A percentile compares a stretch with the other conserved stretches of the same genome.
phyloP scores from a whole-genome alignment of 768 basidiomycete genomes.

The Epithele typhae region DNA sequence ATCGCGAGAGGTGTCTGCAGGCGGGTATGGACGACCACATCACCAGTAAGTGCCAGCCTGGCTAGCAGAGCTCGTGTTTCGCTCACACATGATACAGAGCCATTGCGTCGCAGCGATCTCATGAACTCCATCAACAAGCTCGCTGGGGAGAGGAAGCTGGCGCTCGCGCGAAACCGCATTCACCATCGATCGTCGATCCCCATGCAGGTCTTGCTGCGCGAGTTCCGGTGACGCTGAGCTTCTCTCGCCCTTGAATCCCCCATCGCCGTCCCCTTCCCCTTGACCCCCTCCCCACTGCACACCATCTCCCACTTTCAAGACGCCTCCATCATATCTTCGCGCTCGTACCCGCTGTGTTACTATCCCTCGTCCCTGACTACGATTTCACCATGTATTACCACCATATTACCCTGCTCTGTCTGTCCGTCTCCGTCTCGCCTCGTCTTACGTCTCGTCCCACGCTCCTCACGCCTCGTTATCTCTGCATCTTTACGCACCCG shows the following conservation, averaged over 20 bases:
- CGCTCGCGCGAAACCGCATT: constrained; percentile 13
- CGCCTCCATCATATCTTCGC: neutral
- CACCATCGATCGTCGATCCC: constrained; percentile 18
- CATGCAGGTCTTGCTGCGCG: constrained; percentile 15
- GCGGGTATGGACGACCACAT: constrained; percentile 85
- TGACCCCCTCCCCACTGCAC: neutral
- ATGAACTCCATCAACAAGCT: constrained; percentile 80
- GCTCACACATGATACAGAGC: too few relatives aligned
- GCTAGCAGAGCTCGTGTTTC: too few relatives aligned
- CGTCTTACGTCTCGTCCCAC: constrained; percentile 1
- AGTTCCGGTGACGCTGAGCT: constrained; percentile 16
- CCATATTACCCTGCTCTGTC: constrained; percentile 13
- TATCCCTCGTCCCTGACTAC: neutral
- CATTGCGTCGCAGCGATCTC: constrained; percentile 72
- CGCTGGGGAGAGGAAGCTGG: constrained; percentile 51
- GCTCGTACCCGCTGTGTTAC: neutral
- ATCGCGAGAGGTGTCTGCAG: constrained; percentile 68
- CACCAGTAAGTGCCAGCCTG: constrained; percentile 67
- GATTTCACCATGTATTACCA: constrained; percentile 16
- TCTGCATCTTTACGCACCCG: constrained; percentile 8
- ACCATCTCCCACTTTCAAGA: neutral
- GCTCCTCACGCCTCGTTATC: constrained; percentile 1
- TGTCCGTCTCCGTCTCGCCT: neutral
- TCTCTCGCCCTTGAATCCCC: neutral
- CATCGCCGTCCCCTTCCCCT: neutral